Evolutionary conservation across 176 grass and related monocot species (phyloP).

Genomic region (Triticum timopheevii): DNA sequence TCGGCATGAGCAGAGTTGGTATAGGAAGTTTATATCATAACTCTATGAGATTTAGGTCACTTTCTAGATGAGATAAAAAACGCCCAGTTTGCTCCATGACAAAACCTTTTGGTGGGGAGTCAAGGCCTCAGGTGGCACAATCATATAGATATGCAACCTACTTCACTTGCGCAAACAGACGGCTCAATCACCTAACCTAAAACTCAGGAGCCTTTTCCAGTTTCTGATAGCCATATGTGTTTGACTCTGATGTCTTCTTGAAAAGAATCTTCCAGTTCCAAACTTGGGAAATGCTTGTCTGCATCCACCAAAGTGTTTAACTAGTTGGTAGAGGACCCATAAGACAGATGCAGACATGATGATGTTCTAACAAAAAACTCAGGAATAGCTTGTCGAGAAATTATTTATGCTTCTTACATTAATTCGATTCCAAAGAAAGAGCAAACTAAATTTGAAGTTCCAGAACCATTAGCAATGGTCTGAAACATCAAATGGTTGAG

Average conservation of each 20-base stretch:
- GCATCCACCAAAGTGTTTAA: neutral
- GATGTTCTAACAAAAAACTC: neutral
- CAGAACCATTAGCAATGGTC: neutral
- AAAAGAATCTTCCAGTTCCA: neutral
- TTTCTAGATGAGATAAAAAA: conserved; percentile 13
- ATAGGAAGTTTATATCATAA: neutral
- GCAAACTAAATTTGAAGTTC: neutral
- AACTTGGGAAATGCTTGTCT: neutral
- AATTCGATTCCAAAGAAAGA: neutral
- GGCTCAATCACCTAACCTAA: neutral
- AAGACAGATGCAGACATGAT: neutral
- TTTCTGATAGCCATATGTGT: conserved; percentile 4
- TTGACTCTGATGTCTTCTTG: neutral
- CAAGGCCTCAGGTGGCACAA: neutral
- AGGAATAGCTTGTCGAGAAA: neutral
- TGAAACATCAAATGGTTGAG: neutral
- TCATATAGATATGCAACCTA: neutral
- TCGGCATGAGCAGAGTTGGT: neutral
- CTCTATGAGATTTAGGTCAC: neutral
- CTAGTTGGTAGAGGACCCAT: neutral
- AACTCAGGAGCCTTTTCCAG: neutral
- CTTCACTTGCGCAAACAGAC: neutral
- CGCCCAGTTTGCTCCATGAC: neutral
- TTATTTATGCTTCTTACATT: neutral
- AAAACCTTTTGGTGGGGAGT: neutral